These are phyloP conservation scores for Beauveria pseudobassiana DNA, from an alignment of 2,329 filamentous ascomycete genomes.

Conservation along the genomic window DNA sequence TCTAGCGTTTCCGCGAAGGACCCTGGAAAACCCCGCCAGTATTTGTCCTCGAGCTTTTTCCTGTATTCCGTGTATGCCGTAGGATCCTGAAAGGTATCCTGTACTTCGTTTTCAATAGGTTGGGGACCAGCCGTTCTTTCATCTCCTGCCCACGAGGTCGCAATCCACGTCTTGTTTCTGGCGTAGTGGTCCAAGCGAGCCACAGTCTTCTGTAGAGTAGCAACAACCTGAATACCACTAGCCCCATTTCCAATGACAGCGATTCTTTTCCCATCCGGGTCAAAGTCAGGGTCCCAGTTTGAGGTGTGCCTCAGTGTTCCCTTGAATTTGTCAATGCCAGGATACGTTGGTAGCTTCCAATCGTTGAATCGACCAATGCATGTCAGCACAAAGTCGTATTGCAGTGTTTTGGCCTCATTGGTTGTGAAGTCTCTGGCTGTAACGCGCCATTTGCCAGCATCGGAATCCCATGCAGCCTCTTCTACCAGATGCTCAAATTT, in stretches of 20 bases:
- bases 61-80: conserved; percentile 52
- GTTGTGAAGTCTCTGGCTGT: background rate
- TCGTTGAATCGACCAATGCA: conserved; percentile 60
- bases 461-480: conserved; percentile 47
- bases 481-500: conserved; percentile 49
- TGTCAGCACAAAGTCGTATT: conserved; percentile 54
- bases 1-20: conserved; percentile 45
- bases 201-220: conserved; percentile 43
- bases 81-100: conserved; percentile 52
- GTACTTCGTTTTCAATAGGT: conserved; percentile 45
- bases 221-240: conserved; percentile 46
- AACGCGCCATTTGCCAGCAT: conserved; percentile 42
- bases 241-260: conserved; percentile 45
- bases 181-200: conserved; percentile 55
- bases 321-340: conserved; percentile 46
- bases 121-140: conserved; percentile 50
- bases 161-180: conserved; percentile 60
- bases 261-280: conserved; percentile 41
- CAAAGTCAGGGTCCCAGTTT: conserved; percentile 47
- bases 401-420: conserved; percentile 33
- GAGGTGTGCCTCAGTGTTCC: conserved; percentile 53
- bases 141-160: conserved; percentile 50
- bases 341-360: conserved; percentile 55
- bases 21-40: conserved; percentile 50
- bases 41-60: conserved; percentile 50